These are phyloP conservation scores for Leccinellum luteum DNA, from an alignment of 768 basidiomycete genomes.

Conservation along the genomic window DNA sequence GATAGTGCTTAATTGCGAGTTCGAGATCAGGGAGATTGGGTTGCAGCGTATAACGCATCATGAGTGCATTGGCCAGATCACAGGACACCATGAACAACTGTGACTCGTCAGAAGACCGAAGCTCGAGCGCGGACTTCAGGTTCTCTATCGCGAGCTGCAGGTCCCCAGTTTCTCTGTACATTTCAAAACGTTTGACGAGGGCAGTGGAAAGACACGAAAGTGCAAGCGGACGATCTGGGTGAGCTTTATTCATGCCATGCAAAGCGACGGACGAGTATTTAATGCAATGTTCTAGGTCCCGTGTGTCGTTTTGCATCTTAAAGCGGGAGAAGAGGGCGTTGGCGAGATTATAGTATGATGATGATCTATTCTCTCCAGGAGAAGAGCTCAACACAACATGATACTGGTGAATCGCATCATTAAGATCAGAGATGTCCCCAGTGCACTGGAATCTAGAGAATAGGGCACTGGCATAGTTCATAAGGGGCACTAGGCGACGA, in stretches of 20 bases:
- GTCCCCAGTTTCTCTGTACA: conserved; percentile 16
- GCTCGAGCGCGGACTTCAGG: conserved; percentile 19
- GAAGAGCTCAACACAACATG: conserved; percentile 17
- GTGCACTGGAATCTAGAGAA: conserved; percentile 24
- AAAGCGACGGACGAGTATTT: conserved; percentile 20
- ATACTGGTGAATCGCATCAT: conserved; percentile 25
- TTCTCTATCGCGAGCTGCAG: conserved; percentile 29
- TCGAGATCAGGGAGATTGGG: conserved; percentile 27
- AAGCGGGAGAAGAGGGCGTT: conserved; percentile 31
- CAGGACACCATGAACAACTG: conserved; percentile 13
- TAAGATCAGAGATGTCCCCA: conserved; percentile 22
- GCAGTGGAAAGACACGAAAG: conserved; percentile 24
- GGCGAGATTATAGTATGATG: conserved; percentile 29
- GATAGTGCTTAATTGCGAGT: conserved; percentile 24
- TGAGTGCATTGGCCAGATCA: conserved; percentile 29
- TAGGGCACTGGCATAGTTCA: conserved; percentile 31
- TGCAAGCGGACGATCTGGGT: conserved; percentile 16
- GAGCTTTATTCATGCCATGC: conserved; percentile 10
- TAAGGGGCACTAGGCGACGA: conserved; percentile 20
- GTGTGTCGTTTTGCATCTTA: conserved; percentile 16
- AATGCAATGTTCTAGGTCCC: conserved; percentile 25
- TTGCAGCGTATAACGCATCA: conserved; percentile 25
- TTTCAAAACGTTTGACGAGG: conserved; percentile 23
- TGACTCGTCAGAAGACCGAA: conserved; percentile 14
- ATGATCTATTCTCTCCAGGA: conserved; percentile 15